phyloP scores from a whole-genome alignment of 2,329 filamentous ascomycete genomes.

The Arthrobotrys sinensis region DNA sequence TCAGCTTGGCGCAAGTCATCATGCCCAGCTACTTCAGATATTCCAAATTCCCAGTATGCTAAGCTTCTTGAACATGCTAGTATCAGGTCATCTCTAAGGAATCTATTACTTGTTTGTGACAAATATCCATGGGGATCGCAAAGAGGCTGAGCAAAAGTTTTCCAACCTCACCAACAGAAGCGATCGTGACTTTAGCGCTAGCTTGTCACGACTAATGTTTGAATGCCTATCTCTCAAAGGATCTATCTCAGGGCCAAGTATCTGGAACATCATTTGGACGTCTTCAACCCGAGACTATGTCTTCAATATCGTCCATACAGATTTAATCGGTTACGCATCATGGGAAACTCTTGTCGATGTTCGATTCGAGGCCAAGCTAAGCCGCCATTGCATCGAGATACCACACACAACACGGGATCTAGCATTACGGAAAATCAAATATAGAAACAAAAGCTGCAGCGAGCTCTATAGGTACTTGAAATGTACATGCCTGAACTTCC shows the following conservation, averaged over 20 bases:
- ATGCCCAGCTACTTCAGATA: constrained; percentile 24
- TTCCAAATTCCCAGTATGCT: constrained; percentile 58
- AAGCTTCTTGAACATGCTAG: constrained; percentile 39
- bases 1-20: constrained; percentile 59
- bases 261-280: background rate
- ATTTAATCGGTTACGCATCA: constrained; percentile 9
- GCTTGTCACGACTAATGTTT: no score
- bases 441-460: constrained; percentile 9
- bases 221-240: background rate
- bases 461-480: background rate
- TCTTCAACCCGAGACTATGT: background rate
- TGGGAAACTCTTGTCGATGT: background rate
- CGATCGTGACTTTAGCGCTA: background rate
- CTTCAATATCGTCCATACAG: background rate
- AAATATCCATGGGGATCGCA: constrained; percentile 24
- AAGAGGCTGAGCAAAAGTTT: constrained; percentile 30
- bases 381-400: constrained; percentile 5
- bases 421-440: background rate
- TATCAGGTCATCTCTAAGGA: constrained; percentile 47
- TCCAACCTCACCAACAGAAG: background rate
- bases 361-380: background rate
- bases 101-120: constrained; percentile 14
- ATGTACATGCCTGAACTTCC: background rate
- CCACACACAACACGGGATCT: constrained; percentile 18
- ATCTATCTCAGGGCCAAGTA: background rate